Evolutionary conservation across 495 filamentous ascomycete species (phyloP), one percentile per base, ranked within the genome.

Genomic region (Ascobolus immersus): DNA sequence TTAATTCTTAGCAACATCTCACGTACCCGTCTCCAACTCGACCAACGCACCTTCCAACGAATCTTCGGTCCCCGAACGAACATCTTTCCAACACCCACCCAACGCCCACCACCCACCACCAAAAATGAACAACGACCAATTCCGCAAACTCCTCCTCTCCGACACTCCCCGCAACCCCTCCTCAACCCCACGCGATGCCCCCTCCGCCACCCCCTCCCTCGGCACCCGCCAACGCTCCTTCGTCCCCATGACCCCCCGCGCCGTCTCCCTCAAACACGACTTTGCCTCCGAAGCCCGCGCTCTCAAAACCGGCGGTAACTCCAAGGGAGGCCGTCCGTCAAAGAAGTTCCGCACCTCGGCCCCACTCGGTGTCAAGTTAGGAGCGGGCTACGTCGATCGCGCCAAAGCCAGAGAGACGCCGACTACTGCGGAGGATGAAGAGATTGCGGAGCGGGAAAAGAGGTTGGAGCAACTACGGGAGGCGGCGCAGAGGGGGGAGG

Each of bases 111-210:
- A 17, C 24, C 17, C 12, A 22, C 27, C 20, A 21, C 25, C 17
- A 43, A 50, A 28, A 36, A 96, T 96, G 86, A 91, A 96, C 51
- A 93, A 94, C 64, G 65, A 77, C 12, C 78, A 96, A 49, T 96
- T 96, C 49, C 81, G 86, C 32, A 71, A 74, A 35, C 67, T 96
- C n/a, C 48, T 96, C 6, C 55, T 69, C 25, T n/a, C n/a, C n/a
- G 63, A 62, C 58, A 44, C 45, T 43, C 33, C 51, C 24, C 35
- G 44, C 39, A 36, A 52, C 57, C 4, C 46, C 48, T 17, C 41
- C 28, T 33, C 34, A 36, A 41, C 37, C 15, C 42, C 45, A 9
- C 15, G 44, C 45, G 30, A 50, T 51, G 29, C 51, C 38, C 18
- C 52, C 34, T 50, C 45, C 33, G 47, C 15, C n/a, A 31, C 28